A percentile compares a stretch with the other conserved stretches of the same genome.
These are phyloP conservation scores for Yamadazyma diddensiae DNA, from an alignment of 1,139 yeast species.

Conservation along the genomic window DNA sequence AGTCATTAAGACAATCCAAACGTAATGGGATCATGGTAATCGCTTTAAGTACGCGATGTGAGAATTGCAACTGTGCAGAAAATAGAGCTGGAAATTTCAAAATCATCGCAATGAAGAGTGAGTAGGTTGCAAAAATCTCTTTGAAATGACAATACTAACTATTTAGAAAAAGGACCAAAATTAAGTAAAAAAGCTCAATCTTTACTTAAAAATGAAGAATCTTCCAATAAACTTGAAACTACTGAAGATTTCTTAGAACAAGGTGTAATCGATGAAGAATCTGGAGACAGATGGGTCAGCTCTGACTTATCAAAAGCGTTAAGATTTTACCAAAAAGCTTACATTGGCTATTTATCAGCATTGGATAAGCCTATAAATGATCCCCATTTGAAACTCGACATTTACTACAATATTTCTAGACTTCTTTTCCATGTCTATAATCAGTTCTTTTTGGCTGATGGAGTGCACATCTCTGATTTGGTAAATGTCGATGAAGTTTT, in stretches of 20 bases:
- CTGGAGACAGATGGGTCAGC: slow-evolving; percentile 58
- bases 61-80: too few species aligned
- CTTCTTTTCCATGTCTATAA: slow-evolving; percentile 48
- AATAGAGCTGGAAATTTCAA: too few species aligned
- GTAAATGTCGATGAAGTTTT: slow-evolving; percentile 41
- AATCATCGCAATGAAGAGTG: too few species aligned
- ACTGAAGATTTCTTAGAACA: slow-evolving; percentile 46
- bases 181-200: neutral
- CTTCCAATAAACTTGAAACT: slow-evolving; percentile 16
- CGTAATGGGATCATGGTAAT: slow-evolving; percentile 1
- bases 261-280: slow-evolving; percentile 51
- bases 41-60: neutral
- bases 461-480: slow-evolving; percentile 35
- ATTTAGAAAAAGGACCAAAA: slow-evolving; percentile 3
- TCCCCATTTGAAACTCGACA: slow-evolving; percentile 26
- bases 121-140: too few species aligned
- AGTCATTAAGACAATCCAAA: slow-evolving; percentile 9
- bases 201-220: neutral
- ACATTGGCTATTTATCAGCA: slow-evolving; percentile 31
- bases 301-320: slow-evolving; percentile 53
- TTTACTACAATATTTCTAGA: slow-evolving; percentile 48
- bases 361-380: slow-evolving; percentile 7
- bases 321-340: slow-evolving; percentile 53
- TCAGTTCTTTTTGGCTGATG: slow-evolving; percentile 42
- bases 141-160: too few species aligned